phyloP scores from a whole-genome alignment of 2,329 filamentous ascomycete species.

The Clarireedia sp. region DNA sequence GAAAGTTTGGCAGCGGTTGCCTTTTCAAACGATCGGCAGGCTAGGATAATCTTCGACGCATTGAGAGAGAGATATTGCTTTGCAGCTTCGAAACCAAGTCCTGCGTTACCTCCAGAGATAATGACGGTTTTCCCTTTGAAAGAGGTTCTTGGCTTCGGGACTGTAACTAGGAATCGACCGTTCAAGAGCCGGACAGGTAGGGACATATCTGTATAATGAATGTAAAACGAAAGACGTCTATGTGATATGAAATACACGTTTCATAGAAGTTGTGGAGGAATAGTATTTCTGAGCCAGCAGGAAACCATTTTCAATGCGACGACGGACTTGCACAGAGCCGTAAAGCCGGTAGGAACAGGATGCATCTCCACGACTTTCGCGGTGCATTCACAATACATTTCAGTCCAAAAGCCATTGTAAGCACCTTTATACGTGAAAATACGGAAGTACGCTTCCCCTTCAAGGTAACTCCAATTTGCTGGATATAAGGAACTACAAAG shows the following conservation, averaged over 20 bases:
- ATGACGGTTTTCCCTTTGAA: conserved; percentile 31
- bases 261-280: too few relatives aligned
- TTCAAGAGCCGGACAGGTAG: neutral
- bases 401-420: too few relatives aligned
- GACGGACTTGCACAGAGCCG: neutral
- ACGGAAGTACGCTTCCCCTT: too few relatives aligned
- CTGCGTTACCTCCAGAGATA: conserved; percentile 41
- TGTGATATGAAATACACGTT: neutral
- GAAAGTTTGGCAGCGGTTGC: conserved; percentile 15
- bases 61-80: conserved; percentile 29
- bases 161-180: neutral
- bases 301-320: neutral
- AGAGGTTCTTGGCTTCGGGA: conserved; percentile 16
- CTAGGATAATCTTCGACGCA: conserved; percentile 25
- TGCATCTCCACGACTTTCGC: too few relatives aligned
- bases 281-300: too few relatives aligned
- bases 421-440: too few relatives aligned
- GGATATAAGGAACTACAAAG: too few relatives aligned
- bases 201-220: neutral
- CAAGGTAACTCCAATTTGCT: too few relatives aligned
- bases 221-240: neutral
- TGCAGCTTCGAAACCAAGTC: conserved; percentile 39
- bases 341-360: neutral
- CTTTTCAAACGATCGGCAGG: conserved; percentile 13
- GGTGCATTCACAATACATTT: too few relatives aligned